Evolutionary conservation across 2,329 filamentous ascomycete species (phyloP).

Genomic region (Lecanicillium sp.): DNA sequence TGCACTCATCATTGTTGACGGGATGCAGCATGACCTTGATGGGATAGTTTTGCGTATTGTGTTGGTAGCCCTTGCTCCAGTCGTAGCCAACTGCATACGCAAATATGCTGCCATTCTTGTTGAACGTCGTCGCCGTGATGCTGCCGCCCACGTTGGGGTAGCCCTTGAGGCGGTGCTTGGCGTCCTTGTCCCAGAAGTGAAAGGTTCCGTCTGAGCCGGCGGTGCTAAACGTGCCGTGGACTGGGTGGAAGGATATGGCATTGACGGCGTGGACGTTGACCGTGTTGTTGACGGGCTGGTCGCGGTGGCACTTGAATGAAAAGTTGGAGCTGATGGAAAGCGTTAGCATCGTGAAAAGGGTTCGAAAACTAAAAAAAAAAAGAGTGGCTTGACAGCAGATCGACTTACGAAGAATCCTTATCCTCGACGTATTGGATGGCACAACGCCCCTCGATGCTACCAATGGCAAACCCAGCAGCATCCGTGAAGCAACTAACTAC

Average conservation of each 20-base stretch:
- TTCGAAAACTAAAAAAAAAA: not conserved
- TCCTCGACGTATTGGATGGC: conserved; percentile 98
- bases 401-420: conserved; percentile 69
- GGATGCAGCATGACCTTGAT: conserved; percentile 84
- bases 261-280: conserved; percentile 94
- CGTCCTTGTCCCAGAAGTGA: conserved; percentile 93
- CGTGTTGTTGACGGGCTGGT: conserved; percentile 63
- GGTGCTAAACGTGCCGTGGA: conserved; percentile 96
- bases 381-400: not conserved
- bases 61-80: conserved; percentile 93
- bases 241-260: conserved; percentile 93
- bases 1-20: conserved; percentile 54
- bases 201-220: conserved; percentile 94
- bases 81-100: conserved; percentile 92
- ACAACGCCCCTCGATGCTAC: conserved; percentile 92
- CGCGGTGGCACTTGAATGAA: conserved; percentile 97
- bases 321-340: conserved; percentile 66
- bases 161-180: conserved; percentile 82
- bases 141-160: conserved; percentile 78
- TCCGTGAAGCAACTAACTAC: conserved; percentile 94
- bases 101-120: conserved; percentile 73
- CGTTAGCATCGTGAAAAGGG: conserved; percentile 4
- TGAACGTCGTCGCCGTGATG: conserved; percentile 90
- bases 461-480: conserved; percentile 84
- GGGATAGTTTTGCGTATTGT: conserved; percentile 65